Evolutionary conservation across 768 basidiomycete species (phyloP).

Genomic region (Mycena capillaripes): DNA sequence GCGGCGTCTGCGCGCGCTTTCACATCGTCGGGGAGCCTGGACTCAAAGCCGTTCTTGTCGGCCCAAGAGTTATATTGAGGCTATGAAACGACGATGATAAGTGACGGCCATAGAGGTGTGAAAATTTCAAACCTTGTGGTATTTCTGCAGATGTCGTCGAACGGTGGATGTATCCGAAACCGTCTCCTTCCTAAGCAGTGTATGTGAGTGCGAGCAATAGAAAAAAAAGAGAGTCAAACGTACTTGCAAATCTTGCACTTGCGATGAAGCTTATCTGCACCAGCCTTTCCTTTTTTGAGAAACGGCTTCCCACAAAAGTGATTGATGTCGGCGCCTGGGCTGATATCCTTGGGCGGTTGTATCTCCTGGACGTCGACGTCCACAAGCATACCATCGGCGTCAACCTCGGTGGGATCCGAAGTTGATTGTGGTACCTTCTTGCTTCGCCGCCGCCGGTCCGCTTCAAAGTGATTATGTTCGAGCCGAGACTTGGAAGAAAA

Average conservation of each 20-base stretch:
- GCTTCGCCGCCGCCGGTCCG: neutral
- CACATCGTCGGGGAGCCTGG: neutral
- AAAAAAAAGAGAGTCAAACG: too few relatives aligned
- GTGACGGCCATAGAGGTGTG: neutral
- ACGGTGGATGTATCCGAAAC: neutral
- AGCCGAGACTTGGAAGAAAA: neutral
- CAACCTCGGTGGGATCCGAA: neutral
- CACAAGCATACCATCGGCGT: neutral
- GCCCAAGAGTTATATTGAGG: neutral
- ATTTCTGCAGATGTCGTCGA: neutral
- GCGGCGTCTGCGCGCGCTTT: neutral
- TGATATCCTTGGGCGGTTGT: neutral
- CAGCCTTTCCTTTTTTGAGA: neutral
- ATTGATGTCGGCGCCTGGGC: neutral
- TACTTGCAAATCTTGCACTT: neutral
- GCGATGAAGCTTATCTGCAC: neutral
- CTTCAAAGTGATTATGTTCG: neutral
- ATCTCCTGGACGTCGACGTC: neutral
- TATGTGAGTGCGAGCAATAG: neutral
- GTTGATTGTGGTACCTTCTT: neutral
- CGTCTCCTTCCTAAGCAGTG: neutral
- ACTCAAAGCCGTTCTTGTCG: neutral
- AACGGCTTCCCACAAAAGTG: neutral
- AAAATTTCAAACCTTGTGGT: neutral
- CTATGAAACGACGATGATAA: neutral